These are phyloP conservation scores for Irpex sp. DNA, from an alignment of 1,284 basidiomycete species.

Conservation along the genomic window DNA sequence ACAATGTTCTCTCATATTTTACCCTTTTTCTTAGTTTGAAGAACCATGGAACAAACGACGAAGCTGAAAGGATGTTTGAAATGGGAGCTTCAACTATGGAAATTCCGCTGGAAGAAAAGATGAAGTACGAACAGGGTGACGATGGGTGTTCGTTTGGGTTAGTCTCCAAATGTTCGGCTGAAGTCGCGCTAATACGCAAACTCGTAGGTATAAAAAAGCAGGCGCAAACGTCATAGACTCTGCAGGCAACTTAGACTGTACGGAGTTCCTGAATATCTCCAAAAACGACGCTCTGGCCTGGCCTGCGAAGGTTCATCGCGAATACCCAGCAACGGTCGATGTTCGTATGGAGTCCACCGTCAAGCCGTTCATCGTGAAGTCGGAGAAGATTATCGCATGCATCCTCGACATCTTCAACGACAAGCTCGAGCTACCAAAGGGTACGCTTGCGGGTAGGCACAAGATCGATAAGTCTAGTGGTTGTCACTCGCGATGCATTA, in stretches of 20 bases:
- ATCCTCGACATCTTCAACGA: conserved; percentile 31
- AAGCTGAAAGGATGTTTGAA: conserved; percentile 32
- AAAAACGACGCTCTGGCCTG: conserved; percentile 28
- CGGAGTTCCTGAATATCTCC: conserved; percentile 28
- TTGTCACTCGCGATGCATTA: conserved; percentile 37
- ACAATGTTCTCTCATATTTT: too few species aligned
- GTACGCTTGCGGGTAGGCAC: conserved; percentile 28
- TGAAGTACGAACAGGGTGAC: conserved; percentile 36
- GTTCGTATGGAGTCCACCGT: conserved; percentile 29
- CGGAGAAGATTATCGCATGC: conserved; percentile 29
- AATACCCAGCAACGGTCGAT: conserved; percentile 31
- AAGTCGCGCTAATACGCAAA: background rate
- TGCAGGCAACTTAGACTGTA: conserved; percentile 28
- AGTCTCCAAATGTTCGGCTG: background rate
- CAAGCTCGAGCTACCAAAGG: conserved; percentile 28
- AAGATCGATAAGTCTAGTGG: conserved; percentile 30
- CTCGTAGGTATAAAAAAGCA: conserved; percentile 29
- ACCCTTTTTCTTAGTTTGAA: too few species aligned
- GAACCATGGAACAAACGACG: conserved; percentile 32
- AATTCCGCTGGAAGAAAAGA: conserved; percentile 34
- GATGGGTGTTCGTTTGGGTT: conserved; percentile 32
- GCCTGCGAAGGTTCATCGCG: conserved; percentile 27
- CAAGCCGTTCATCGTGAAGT: conserved; percentile 30
- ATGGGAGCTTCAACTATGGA: conserved; percentile 34
- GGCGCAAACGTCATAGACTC: conserved; percentile 33